Conservation (phyloP, 2,329 filamentous ascomycete species). For the Ophiocordyceps sinensis region DNA sequence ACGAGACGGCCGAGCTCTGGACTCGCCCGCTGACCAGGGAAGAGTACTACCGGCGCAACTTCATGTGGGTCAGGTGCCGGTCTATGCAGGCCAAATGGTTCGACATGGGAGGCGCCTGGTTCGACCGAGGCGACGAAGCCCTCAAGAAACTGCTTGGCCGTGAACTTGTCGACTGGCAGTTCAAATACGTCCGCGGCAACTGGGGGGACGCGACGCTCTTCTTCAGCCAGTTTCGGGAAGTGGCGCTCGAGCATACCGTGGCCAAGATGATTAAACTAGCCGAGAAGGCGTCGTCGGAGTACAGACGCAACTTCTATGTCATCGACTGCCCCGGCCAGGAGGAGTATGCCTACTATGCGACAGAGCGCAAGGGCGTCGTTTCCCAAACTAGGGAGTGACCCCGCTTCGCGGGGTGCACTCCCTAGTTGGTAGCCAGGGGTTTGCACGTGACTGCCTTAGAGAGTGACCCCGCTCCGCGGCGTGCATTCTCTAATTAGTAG, state of each 20-base stretch:
- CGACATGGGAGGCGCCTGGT: not conserved
- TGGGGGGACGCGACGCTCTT: not conserved
- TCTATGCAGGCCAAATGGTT: not conserved
- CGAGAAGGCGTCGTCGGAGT: not conserved
- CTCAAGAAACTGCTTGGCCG: not conserved
- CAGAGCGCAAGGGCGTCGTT: not conserved
- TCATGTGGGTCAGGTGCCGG: constrained; percentile 1
- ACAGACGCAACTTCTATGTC: not conserved
- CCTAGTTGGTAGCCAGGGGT: too few species aligned
- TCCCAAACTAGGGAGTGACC: too few species aligned
- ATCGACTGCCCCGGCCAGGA: not conserved
- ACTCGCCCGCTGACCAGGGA: not conserved
- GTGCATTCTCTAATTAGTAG: too few species aligned
- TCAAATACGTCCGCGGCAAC: not conserved
- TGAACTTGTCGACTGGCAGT: not conserved
- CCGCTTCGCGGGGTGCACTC: too few species aligned
- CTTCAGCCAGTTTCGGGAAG: not conserved
- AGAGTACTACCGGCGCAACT: not conserved
- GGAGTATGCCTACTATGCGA: not conserved
- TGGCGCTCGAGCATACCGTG: not conserved
- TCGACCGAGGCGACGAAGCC: not conserved
- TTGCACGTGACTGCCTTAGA: too few species aligned
- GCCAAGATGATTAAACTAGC: not conserved
- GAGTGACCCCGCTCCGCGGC: too few species aligned
- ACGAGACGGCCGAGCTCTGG: not conserved